Conservation (phyloP, 148 eudicot species). For the Diospyros kaki region DNA sequence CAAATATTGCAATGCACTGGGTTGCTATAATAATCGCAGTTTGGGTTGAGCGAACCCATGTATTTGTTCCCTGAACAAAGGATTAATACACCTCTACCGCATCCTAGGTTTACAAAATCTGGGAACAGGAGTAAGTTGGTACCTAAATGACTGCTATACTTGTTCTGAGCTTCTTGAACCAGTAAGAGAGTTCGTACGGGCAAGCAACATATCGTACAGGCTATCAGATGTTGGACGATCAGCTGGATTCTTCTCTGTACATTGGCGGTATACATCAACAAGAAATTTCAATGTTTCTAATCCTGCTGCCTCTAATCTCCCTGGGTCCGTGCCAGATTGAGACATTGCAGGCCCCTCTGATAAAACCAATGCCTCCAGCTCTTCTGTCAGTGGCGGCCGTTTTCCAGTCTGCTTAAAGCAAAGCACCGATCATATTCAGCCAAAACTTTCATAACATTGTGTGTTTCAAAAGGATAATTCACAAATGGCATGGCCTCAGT, state of each 20-base stretch:
- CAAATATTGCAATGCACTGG: background rate
- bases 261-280: constrained; percentile 43
- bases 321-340: constrained; percentile 29
- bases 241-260: constrained; percentile 57
- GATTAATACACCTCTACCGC: constrained; percentile 3
- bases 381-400: constrained; percentile 61
- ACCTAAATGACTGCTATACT: constrained; percentile 13
- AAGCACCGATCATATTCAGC: background rate
- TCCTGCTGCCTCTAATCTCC: constrained; percentile 39
- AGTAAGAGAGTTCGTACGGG: constrained; percentile 32
- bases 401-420: constrained; percentile 54
- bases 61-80: constrained; percentile 4
- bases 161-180: constrained; percentile 26
- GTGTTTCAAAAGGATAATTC: background rate
- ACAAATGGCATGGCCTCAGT: background rate
- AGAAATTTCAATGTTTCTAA: constrained; percentile 50
- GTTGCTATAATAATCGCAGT: background rate
- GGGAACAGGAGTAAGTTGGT: constrained; percentile 5
- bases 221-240: constrained; percentile 71
- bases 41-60: constrained; percentile 1
- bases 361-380: constrained; percentile 39
- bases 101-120: constrained; percentile 26
- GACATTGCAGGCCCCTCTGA: constrained; percentile 30
- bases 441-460: background rate
- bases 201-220: constrained; percentile 46